Percentiles rank a stretch among this genome's conserved stretches.
phyloP scores from a whole-genome alignment of 495 filamentous ascomycete genomes.

The Letharia columbiana region DNA sequence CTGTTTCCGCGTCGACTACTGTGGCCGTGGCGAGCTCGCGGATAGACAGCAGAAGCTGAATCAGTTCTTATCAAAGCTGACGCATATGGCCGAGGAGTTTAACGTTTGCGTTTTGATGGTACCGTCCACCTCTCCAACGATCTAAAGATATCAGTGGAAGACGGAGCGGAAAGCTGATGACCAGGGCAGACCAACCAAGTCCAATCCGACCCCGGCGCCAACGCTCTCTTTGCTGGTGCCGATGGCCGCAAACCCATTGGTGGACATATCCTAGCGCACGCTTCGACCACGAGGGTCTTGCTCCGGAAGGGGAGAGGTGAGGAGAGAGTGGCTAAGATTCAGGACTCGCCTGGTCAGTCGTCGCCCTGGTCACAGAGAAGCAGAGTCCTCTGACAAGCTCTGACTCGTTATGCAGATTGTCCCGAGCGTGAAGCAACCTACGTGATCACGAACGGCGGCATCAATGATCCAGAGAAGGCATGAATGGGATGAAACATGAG shows the following conservation, averaged over 20 bases:
- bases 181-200: conserved; percentile 64
- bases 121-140: conserved; percentile 9
- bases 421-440: conserved; percentile 72
- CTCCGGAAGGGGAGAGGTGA: conserved; percentile 71
- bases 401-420: conserved; percentile 43
- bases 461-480: conserved; percentile 61
- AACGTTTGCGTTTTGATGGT: conserved; percentile 71
- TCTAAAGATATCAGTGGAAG: not conserved
- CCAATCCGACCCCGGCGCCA: conserved; percentile 72
- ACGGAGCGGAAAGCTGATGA: not conserved
- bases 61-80: conserved; percentile 58
- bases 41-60: conserved; percentile 71
- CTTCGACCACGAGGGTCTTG: conserved; percentile 64
- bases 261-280: conserved; percentile 73
- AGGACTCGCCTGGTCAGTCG: conserved; percentile 60
- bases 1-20: conserved; percentile 67
- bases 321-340: conserved; percentile 71
- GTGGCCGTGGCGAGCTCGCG: conserved; percentile 65
- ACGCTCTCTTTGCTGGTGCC: conserved; percentile 67
- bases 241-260: conserved; percentile 70
- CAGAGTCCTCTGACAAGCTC: not conserved
- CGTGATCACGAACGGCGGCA: conserved; percentile 70
- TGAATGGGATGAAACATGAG: not conserved
- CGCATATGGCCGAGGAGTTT: conserved; percentile 75
- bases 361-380: not conserved